Conservation (phyloP, 163 green algal genomes). For the Chlorella variabilis region DNA sequence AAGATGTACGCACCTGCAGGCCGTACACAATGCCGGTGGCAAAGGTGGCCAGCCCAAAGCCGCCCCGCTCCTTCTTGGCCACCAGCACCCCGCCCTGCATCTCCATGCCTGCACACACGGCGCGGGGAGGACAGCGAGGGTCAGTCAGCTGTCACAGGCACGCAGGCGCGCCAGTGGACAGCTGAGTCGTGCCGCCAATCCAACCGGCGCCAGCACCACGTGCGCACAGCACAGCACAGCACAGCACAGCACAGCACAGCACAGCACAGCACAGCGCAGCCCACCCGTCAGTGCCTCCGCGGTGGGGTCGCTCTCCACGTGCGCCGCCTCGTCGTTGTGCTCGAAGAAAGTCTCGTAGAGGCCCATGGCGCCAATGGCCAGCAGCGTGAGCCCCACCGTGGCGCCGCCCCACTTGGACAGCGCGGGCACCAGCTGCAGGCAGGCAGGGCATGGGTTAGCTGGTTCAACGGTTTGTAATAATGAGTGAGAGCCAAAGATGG, state of each 20-base stretch:
- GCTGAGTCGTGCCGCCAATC: no score
- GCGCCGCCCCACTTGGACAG: constrained; percentile 77
- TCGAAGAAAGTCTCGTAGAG: constrained; percentile 87
- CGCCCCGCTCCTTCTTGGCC: constrained; percentile 33
- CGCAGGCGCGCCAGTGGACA: neutral
- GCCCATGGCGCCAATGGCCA: constrained; percentile 90
- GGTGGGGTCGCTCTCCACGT: neutral
- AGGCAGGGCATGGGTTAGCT: neutral
- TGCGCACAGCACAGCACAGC: neutral
- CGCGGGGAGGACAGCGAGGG: no score
- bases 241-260: neutral
- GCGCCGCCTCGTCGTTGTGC: constrained; percentile 43
- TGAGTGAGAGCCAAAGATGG: no score
- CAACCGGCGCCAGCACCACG: no score
- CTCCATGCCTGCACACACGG: constrained; percentile 21
- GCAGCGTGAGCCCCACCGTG: constrained; percentile 90
- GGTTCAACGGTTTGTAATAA: no score
- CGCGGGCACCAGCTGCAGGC: constrained; percentile 67
- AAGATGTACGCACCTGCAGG: constrained; percentile 72
- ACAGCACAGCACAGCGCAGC: constrained; percentile 36
- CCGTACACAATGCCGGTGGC: constrained; percentile 96
- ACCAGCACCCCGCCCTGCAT: constrained; percentile 38
- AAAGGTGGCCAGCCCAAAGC: constrained; percentile 80
- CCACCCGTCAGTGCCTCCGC: constrained; percentile 31
- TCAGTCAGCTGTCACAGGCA: neutral